A percentile compares a stretch with the other conserved stretches of the same genome.
These are phyloP conservation scores for Pseudogymnoascus sp. DNA, from an alignment of 2,329 filamentous ascomycete genomes.

Conservation along the genomic window DNA sequence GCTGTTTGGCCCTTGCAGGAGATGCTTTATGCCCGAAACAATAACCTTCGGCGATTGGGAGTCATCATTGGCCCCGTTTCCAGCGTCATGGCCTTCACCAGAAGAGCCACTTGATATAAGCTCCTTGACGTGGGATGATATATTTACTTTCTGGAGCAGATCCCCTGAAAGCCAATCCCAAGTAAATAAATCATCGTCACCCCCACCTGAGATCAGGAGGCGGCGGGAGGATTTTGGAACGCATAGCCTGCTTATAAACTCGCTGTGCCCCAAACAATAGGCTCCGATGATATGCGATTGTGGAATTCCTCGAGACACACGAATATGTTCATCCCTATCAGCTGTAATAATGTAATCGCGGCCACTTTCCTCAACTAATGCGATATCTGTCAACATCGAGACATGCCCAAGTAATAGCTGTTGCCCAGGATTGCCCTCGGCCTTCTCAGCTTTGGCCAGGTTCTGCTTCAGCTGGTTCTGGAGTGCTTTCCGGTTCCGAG, in stretches of 20 bases:
- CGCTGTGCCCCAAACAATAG: constrained; percentile 80
- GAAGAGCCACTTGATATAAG: constrained; percentile 25
- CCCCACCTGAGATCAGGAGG: constrained; percentile 77
- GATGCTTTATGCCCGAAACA: constrained; percentile 30
- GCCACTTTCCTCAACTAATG: constrained; percentile 45
- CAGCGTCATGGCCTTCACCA: neutral
- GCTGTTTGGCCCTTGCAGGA: constrained; percentile 26
- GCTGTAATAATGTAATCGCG: constrained; percentile 57
- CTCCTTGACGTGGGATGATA: constrained; percentile 39
- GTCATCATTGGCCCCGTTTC: constrained; percentile 11
- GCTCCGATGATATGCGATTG: constrained; percentile 83
- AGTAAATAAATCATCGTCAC: constrained; percentile 67
- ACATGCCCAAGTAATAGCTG: constrained; percentile 84
- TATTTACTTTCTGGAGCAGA: constrained; percentile 46
- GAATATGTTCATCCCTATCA: constrained; percentile 76
- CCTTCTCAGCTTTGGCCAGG: constrained; percentile 25
- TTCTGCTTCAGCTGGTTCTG: constrained; percentile 48
- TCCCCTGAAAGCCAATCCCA: constrained; percentile 64
- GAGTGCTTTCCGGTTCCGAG: constrained; percentile 53
- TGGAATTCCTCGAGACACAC: constrained; percentile 71
- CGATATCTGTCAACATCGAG: constrained; percentile 79
- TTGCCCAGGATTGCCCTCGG: constrained; percentile 56
- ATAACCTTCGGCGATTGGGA: constrained; percentile 26
- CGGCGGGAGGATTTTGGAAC: constrained; percentile 48
- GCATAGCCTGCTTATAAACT: constrained; percentile 74